A percentile compares a stretch with the other conserved stretches of the same genome.
Evolutionary conservation across 164 flowering plant species (phyloP).

Genomic region (Berberis vulgaris): DNA sequence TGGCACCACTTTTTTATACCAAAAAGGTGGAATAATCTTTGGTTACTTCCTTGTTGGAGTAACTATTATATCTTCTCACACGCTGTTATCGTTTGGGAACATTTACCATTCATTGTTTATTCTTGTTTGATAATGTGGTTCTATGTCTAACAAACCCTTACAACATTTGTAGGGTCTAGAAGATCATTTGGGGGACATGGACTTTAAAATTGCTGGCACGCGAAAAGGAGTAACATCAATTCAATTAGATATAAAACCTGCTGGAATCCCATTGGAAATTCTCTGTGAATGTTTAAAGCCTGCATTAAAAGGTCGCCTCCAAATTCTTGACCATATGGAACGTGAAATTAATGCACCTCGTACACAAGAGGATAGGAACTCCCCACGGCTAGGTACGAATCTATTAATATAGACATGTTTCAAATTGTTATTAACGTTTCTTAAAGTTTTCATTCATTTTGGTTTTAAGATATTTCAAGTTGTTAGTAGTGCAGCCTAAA

Average conservation of each 20-base stretch:
- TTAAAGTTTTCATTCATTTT: neutral
- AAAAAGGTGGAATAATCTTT: too few species aligned
- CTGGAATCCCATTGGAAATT: constrained; percentile 93
- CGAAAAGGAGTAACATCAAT: constrained; percentile 86
- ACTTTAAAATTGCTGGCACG: constrained; percentile 95
- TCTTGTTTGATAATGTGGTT: neutral
- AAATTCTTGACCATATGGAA: constrained; percentile 84
- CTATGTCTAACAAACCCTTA: neutral
- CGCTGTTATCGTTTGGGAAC: too few species aligned
- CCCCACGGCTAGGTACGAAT: constrained; percentile 63
- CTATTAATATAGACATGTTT: constrained; percentile 1
- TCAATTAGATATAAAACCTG: constrained; percentile 97
- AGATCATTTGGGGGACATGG: constrained; percentile 99
- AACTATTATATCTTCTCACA: too few species aligned
- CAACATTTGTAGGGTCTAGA: constrained; percentile 68
- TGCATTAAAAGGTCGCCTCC: constrained; percentile 80
- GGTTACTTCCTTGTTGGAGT: too few species aligned
- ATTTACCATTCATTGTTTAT: neutral
- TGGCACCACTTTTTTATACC: too few species aligned
- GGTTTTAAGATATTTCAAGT: constrained; percentile 28
- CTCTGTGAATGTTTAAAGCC: constrained; percentile 75
- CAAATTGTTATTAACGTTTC: constrained; percentile 17
- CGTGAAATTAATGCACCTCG: constrained; percentile 76
- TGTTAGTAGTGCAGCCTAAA: neutral
- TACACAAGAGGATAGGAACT: constrained; percentile 46